Base-by-base conservation (phyloP, 73 alveolate species). In the Durusdinium trenchii region DNA sequence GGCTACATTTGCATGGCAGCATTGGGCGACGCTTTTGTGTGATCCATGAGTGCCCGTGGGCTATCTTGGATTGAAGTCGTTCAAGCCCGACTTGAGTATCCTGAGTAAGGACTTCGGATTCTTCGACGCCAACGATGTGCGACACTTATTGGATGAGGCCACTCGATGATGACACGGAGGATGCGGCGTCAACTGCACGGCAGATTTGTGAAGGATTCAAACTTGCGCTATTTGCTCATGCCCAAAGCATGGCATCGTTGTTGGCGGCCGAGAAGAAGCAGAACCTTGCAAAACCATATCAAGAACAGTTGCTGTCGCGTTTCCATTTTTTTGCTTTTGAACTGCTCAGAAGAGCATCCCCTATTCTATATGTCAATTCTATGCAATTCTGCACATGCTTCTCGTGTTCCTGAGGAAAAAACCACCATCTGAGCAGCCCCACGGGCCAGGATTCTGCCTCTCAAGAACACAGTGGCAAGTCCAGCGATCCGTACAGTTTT, bases 131-230 rank as follows among this genome's bases (percentile, higher is more conserved):
- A 71, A 71, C 84, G 51, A 38, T 71, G 38, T 71, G 52, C 51
- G 84, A 71, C 84, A 71, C 51, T 51, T 71, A 71, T n/a, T 71
- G 84, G 84, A 71, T 71, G 51, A 71, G 84, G 84, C 84, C 84
- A 14, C 35, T 26, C 69, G 32, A 51, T 42, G 30, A 23, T 9
- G 51, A 71, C 51, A 71, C 52, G 10, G 84, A n/a, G n/a, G n/a
- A 36, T 5, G 52, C 84, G 84, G 32, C 84, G 5, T 35, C 38
- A 51, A n/a, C 18, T 6, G 52, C 84, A 28, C 84, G 38, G 51
- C 14, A 71, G 6, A 20, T 71, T n/a, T 71, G 84, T 28, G 84
- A 71, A 51, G 84, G 38, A 26, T 71, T 71, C 84, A 71, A 71
- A 36, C 51, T 71, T 38, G 84, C 47, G 18, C 26, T 71, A 51